Evolutionary conservation across 2,329 filamentous ascomycete species (phyloP).

Genomic region (Thelonectria olida): DNA sequence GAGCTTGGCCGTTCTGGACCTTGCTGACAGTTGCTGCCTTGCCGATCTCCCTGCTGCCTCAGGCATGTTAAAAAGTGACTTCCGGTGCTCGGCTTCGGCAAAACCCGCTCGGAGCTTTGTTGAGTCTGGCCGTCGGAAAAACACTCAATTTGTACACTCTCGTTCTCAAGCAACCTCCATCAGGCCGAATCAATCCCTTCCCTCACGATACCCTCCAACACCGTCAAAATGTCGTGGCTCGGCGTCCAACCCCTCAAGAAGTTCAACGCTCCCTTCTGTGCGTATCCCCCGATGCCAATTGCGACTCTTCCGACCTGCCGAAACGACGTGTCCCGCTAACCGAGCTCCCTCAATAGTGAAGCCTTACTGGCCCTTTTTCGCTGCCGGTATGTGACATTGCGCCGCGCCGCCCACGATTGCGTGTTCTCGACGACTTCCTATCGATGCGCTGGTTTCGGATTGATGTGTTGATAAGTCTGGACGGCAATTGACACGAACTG

Average conservation of each 20-base stretch:
- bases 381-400: conserved; percentile 77
- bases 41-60: conserved; percentile 20
- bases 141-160: conserved; percentile 51
- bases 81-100: conserved; percentile 45
- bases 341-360: conserved; percentile 67
- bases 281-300: conserved; percentile 55
- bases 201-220: conserved; percentile 48
- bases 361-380: conserved; percentile 93
- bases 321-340: conserved; percentile 40
- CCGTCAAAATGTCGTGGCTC: conserved; percentile 77
- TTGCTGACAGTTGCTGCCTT: conserved; percentile 13
- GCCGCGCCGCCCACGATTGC: conserved; percentile 24
- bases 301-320: conserved; percentile 29
- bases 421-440: conserved; percentile 13
- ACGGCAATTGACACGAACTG: conserved; percentile 38
- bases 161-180: conserved; percentile 44
- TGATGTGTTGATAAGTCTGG: conserved; percentile 30
- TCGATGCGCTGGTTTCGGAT: conserved; percentile 27
- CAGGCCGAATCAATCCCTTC: conserved; percentile 48
- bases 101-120: conserved; percentile 47
- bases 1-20: conserved; percentile 9
- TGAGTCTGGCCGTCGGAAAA: conserved; percentile 45
- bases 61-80: conserved; percentile 36
- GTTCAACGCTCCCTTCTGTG: conserved; percentile 82
- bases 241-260: conserved; percentile 75